Base-by-base conservation (phyloP, 768 basidiomycete genomes). In the Mycena rosella region DNA sequence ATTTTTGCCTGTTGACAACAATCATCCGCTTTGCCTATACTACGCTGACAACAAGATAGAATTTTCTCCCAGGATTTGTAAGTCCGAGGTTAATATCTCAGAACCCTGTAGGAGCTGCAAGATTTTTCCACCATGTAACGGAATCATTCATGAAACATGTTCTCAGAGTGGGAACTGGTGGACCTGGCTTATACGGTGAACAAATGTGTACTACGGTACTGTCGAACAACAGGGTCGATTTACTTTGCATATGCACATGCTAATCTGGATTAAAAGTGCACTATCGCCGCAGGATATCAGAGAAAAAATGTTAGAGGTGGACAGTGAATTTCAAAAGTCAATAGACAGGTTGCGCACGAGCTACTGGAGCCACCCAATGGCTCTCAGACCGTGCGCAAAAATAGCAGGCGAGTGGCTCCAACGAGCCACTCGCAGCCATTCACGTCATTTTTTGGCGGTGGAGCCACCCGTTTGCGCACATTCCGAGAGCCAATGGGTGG, bases 201-300 rank as follows among this genome's bases (percentile, higher is more conserved):
- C 77, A 5, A 38, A 53, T 17, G 78, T 73, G 0, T 81, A 82
- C 52, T 82, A 81, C 69, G 81, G 82, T 2, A 82, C 79, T 3
- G 80, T 82, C 0, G 81, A 84, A 57, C 76, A 79, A 36, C 82
- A 84, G 65, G 82, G 82, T 1, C 55, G 78, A 15, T 60, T 81
- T 0, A 80, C 80, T 0, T 45, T 82, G 11, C 82, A 83, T 66
- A 45, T 82, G 2, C 81, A 82, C 59, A 42, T 79, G 55, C 45
- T 83, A 5, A 26, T 82, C 1, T 83, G 81, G 81, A 76, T 82
- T 20, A 32, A 58, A 36, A 68, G 72, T 17, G 45, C 59, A 0
- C 44, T 74, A 14, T 73, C 71, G 4, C 81, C 80, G 0, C 76
- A 81, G 51, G 72, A 80, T 47, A 75, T 81, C 2, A 17, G 78